Base-by-base conservation (phyloP, 1,284 basidiomycete species). In the Trichosporon asahii region DNA sequence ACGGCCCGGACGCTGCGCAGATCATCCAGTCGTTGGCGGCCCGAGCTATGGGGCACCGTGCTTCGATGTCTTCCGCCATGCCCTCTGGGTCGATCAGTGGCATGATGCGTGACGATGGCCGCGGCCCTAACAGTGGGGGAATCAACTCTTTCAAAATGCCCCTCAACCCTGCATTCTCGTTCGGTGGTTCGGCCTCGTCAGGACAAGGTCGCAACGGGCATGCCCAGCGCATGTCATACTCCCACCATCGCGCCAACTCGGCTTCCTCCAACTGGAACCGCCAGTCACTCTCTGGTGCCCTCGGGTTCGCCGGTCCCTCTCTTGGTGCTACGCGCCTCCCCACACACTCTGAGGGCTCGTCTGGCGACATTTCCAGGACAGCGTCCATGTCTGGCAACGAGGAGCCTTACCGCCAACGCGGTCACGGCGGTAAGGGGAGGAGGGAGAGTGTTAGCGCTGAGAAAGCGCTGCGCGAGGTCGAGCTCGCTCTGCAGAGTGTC, bases 11-110 rank as follows among this genome's bases (percentile, higher is more conserved):
- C 82, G 94, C 94, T 5, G 91, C 94, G 76, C 85, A 84, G 68
- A 91, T 99, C 84, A 95, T 99, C 74, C 89, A 92, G 74, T 91
- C 89, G 65, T 93, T 98, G 72, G 92, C 94, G 44, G 85, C 85
- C 29, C 84, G 87, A 12, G 74, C 82, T 3, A 76, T 81, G 76
- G 82, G 81, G 15, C 81, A 82, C 71, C 76, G 80, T 23, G 70
- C 77, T 14, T 76, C 77, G 61, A 76, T 76, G 73, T 79, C 79
- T 2, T 72, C 69, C 21, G 77, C 77, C 3, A 65, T 73, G 44
- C 68, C 68, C 11, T 73, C 72, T 2, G 72, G 73, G 64, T 44
- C 46, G 53, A 64, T 31, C 49, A 33, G 29, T n/a, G 57, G 57
- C 29, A 61, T 61, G 57, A 61, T 33, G 33, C 67, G 70, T 14